These are phyloP conservation scores for Trichoderma guizhouense DNA, from an alignment of 2,329 filamentous ascomycete genomes.

Conservation along the genomic window DNA sequence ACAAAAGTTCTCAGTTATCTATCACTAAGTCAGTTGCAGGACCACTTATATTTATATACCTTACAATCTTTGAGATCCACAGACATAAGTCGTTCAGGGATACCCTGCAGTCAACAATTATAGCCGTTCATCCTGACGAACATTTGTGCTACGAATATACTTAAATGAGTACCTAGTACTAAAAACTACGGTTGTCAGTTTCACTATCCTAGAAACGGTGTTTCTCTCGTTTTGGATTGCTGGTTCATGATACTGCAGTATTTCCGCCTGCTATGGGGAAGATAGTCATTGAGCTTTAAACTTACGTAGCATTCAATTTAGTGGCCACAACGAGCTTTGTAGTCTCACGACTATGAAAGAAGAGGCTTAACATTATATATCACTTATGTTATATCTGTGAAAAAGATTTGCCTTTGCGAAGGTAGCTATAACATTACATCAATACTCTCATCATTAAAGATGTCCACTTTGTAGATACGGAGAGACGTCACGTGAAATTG, in stretches of 20 bases:
- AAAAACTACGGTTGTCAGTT: background rate
- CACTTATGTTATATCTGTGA: background rate
- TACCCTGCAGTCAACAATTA: background rate
- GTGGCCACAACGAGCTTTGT: background rate
- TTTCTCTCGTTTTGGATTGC: accelerated
- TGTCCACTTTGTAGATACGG: no score
- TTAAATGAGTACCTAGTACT: background rate
- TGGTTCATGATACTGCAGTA: background rate
- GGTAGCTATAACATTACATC: no score
- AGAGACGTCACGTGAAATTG: background rate
- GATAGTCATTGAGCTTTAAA: background rate
- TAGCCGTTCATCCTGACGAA: background rate
- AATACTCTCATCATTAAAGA: background rate
- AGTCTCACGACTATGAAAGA: background rate
- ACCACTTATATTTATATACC: background rate
- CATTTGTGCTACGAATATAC: background rate
- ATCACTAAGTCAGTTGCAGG: background rate
- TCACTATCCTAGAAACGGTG: background rate
- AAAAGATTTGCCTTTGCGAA: no score
- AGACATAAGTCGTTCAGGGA: accelerated
- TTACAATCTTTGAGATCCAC: background rate
- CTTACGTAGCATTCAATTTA: no score
- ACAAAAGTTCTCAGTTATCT: no score
- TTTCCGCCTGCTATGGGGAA: no score
- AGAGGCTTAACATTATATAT: background rate